phyloP scores from a whole-genome alignment of 2,329 filamentous ascomycete genomes.

The Diaporthe helianthi region DNA sequence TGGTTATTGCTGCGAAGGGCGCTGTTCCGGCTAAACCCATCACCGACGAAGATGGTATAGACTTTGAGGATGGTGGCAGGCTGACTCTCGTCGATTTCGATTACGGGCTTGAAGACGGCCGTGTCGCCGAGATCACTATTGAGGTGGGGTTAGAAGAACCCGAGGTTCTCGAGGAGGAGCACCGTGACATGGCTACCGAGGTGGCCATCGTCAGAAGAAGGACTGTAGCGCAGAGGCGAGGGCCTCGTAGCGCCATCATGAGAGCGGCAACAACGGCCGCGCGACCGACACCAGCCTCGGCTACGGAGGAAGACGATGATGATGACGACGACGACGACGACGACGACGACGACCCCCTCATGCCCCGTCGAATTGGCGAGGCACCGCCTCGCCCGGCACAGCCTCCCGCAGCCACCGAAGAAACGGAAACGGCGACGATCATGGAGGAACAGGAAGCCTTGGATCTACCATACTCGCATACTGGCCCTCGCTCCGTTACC shows the following conservation, averaged over 20 bases:
- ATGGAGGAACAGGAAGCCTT: conserved; percentile 66
- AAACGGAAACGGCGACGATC: conserved; percentile 54
- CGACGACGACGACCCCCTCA: conserved; percentile 58
- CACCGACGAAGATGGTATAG: conserved; percentile 70
- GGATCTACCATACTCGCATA: conserved; percentile 76
- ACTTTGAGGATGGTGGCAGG: conserved; percentile 80
- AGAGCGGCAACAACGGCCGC: conserved; percentile 55
- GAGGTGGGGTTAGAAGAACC: conserved; percentile 76
- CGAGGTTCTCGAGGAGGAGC: conserved; percentile 75
- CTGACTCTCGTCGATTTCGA: conserved; percentile 78
- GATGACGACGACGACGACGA: conserved; percentile 53
- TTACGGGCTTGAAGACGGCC: conserved; percentile 64
- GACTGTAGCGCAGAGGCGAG: conserved; percentile 71
- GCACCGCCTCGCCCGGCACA: conserved; percentile 38
- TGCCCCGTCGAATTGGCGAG: conserved; percentile 57
- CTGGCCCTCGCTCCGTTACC: conserved; percentile 72
- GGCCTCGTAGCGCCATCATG: conserved; percentile 55
- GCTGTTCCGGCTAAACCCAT: conserved; percentile 64
- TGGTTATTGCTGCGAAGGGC: conserved; percentile 77
- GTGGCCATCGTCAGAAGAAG: conserved; percentile 79
- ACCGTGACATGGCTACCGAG: conserved; percentile 76
- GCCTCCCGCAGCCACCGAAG: conserved; percentile 42
- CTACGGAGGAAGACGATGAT: conserved; percentile 42
- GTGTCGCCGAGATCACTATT: conserved; percentile 66
- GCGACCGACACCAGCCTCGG: conserved; percentile 42